These are phyloP conservation scores for Calycina herbarum DNA, from an alignment of 2,329 filamentous ascomycete species.

Conservation along the genomic window DNA sequence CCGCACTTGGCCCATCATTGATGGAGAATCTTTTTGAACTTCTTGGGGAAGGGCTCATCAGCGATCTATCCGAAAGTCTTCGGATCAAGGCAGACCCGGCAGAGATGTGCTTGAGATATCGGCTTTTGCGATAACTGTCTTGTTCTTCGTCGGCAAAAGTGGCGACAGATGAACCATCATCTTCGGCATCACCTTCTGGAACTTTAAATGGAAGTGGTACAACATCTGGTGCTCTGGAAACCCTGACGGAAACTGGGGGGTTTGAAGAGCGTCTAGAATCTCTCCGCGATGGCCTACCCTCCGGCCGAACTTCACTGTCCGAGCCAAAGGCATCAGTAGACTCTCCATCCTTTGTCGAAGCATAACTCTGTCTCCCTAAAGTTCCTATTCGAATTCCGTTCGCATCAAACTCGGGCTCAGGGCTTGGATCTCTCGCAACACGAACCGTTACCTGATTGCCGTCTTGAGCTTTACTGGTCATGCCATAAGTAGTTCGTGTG, in stretches of 20 bases:
- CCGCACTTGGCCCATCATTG: constrained; percentile 36
- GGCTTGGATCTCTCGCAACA: constrained; percentile 27
- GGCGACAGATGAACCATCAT: constrained; percentile 65
- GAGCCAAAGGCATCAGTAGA: constrained; percentile 34
- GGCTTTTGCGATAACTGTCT: constrained; percentile 49
- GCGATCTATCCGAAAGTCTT: constrained; percentile 28
- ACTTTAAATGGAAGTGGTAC: constrained; percentile 67
- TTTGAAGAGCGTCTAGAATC: constrained; percentile 32
- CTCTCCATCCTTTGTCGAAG: constrained; percentile 38
- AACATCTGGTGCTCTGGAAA: constrained; percentile 47
- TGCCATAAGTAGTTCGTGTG: constrained; percentile 44
- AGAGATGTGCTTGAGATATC: constrained; percentile 51
- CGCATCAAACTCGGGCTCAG: constrained; percentile 23
- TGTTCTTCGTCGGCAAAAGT: constrained; percentile 66
- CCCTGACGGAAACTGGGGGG: constrained; percentile 40
- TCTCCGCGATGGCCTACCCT: constrained; percentile 31
- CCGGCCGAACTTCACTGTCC: constrained; percentile 37
- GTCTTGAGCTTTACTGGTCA: constrained; percentile 43
- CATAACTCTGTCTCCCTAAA: constrained; percentile 47
- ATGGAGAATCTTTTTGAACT: constrained; percentile 32
- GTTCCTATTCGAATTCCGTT: constrained; percentile 51
- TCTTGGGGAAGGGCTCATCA: constrained; percentile 16
- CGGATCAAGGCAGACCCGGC: constrained; percentile 43
- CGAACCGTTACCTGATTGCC: constrained; percentile 28
- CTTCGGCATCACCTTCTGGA: constrained; percentile 47